phyloP scores from a whole-genome alignment of 352 stramenopile genomes.

The Phytophthora citricola region DNA sequence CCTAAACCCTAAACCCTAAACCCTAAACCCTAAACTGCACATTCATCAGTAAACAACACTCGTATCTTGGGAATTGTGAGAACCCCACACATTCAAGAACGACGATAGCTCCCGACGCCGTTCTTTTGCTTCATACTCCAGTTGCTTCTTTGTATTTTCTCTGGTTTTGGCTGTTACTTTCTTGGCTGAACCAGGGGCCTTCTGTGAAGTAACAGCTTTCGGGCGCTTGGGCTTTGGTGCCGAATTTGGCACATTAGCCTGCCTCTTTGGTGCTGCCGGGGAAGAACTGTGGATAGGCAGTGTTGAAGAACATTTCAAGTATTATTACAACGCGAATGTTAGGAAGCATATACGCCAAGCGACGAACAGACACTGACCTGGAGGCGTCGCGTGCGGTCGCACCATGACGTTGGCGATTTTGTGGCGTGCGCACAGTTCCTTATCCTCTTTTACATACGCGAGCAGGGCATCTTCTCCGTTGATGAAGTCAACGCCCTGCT shows the following conservation, averaged over 20 bases:
- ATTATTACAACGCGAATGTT: too few species aligned
- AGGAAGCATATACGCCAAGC: too few species aligned
- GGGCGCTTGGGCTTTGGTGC: background rate
- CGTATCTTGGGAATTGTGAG: background rate
- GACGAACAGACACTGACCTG: background rate
- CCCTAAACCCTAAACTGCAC: too few species aligned
- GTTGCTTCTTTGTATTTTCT: background rate
- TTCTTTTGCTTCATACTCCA: background rate
- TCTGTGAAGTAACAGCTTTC: too few species aligned
- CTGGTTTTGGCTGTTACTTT: background rate
- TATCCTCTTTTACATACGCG: background rate
- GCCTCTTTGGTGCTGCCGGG: too few species aligned
- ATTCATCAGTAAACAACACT: too few species aligned
- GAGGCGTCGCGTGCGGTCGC: background rate
- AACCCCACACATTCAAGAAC: background rate
- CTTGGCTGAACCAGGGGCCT: too few species aligned
- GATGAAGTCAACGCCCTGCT: background rate
- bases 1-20: too few species aligned
- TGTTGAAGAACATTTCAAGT: too few species aligned
- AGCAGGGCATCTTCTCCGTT: background rate
- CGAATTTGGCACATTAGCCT: too few species aligned
- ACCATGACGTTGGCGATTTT: background rate
- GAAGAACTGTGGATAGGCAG: too few species aligned
- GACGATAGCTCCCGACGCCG: background rate
- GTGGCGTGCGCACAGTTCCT: background rate